These are phyloP conservation scores for Macaranga tanarius DNA, from an alignment of 441 rosid genomes.

Conservation along the genomic window DNA sequence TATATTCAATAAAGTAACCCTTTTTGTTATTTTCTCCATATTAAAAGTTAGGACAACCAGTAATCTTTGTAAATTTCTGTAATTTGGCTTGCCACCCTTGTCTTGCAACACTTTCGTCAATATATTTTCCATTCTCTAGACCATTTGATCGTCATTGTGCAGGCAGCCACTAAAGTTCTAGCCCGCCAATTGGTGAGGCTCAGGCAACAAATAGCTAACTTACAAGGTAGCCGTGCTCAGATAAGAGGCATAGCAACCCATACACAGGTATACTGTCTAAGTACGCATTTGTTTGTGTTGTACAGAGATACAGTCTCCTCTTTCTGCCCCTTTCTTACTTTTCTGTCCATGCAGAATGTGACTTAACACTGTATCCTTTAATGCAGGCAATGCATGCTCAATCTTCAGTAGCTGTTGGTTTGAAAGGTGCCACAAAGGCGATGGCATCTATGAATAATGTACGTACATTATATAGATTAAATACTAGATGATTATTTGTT, in stretches of 20 bases:
- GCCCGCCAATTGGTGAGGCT: constrained; percentile 81
- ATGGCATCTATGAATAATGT: constrained; percentile 93
- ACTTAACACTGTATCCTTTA: constrained; percentile 27
- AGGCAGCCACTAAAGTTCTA: constrained; percentile 83
- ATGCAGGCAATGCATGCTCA: constrained; percentile 91
- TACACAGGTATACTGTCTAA: constrained; percentile 59
- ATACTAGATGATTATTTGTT: background rate
- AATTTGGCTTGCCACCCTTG: background rate
- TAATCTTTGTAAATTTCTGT: background rate
- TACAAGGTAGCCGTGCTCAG: constrained; percentile 95
- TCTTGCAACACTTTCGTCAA: background rate
- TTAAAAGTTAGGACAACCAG: background rate
- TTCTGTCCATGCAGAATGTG: constrained; percentile 1
- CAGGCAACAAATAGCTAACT: constrained; percentile 81
- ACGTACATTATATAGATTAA: constrained; percentile 11
- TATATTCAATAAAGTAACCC: background rate
- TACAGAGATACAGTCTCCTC: background rate
- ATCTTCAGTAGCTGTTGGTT: constrained; percentile 83
- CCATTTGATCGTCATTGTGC: constrained; percentile 19
- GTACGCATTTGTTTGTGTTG: background rate
- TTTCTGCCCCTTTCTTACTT: background rate
- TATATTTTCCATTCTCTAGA: background rate
- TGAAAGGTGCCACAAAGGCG: constrained; percentile 88
- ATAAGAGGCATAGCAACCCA: constrained; percentile 96
- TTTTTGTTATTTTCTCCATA: background rate